Base-by-base conservation (phyloP, 805 yeast genomes). In the Kuraishia piskuri region DNA sequence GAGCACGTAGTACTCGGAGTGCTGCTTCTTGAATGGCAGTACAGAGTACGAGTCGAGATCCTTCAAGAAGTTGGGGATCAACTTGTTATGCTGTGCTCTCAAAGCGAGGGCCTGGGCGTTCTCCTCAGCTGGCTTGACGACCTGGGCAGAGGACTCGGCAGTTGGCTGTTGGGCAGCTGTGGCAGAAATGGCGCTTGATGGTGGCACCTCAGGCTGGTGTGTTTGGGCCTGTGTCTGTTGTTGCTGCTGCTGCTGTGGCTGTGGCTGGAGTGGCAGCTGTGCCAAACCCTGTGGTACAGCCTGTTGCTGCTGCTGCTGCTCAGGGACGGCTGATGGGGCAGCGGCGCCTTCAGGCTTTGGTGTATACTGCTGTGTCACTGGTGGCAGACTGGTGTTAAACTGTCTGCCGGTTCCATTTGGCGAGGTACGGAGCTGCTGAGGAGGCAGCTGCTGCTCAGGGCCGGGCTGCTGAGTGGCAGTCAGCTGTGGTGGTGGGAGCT, bases 41-140 rank as follows among this genome's bases (percentile, higher is more conserved):
- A 90, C 90, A 57, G 81, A 76, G 57, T 82, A 80, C 37, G 92
- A 82, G 67, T 90, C 97, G 64, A 90, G 77, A 64, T 88, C 95
- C 46, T 82, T 71, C 64, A 87, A 77, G 63, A 86, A 87, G n/a
- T 88, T 88, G 12, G 95, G 95, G 56, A 86, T 83, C 57, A 85
- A 88, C 66, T 87, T 86, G 54, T 79, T 78, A 66, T 85, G 90
- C 64, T 63, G 80, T 66, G 72, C 74, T 68, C 68, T 60, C 53
- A 62, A 58, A 22, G 73, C 73, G 50, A 68, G 61, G 0, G 78
- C 73, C 56, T 73, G 61, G 50, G 62, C 69, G 19, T 56, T 49
- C 46, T 62, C 66, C 17, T 54, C n/a, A 50, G 62, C 61, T 46
- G 44, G 47, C 26, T 49, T 37, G 25, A 14, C 8, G 22, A 8